Base-by-base conservation (phyloP, 2,329 filamentous ascomycete genomes). In the Phialocephala sp. region DNA sequence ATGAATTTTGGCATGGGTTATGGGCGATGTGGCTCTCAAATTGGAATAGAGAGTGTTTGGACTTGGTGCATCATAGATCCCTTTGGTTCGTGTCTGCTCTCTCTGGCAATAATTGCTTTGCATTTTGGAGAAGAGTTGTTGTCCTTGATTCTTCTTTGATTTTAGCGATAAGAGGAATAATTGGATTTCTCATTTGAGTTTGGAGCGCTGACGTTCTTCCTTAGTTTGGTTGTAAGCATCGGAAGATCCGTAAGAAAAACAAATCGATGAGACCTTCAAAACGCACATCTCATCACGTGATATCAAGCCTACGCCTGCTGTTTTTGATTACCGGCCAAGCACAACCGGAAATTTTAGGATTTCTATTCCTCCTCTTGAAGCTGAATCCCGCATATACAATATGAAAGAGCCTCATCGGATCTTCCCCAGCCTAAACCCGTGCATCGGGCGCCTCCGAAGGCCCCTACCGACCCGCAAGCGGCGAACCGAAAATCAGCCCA, bases 371-470 rank as follows among this genome's bases (percentile, higher is more conserved):
- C n/a, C n/a, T 20, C 8, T 22, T 12, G 11, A 24, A 50, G 22
- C n/a, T 20, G 11, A 3, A 50, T 24, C 18, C 52, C 20, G 20
- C 15, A 32, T 32, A n/a, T 32, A 3, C 14, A 50, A 6, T 22
- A 20, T 22, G 24, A 50, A 22, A 55, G 24, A 55, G 35, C 35
- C 52, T 20, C 52, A 55, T 1, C 35, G 9, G 24, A 12, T n/a
- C 35, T 39, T 15, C 32, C 36, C 20, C 35, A 15, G 32, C 55
- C 55, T 39, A 22, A 36, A 56, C 27, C 39, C 32, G 32, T 39
- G 32, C 32, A 57, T 39, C 55, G 55, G 55, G n/a, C 55, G 20
- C 32, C 36, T 57, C 55, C 55, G 55, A 57, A n/a, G 11, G 11
- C 32, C 36, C 35, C 22, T 24, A 32, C 4, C 52, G 24, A 24